Evolutionary conservation across 768 basidiomycete genomes (phyloP).

Genomic region (Clitopilus passeckerianus): DNA sequence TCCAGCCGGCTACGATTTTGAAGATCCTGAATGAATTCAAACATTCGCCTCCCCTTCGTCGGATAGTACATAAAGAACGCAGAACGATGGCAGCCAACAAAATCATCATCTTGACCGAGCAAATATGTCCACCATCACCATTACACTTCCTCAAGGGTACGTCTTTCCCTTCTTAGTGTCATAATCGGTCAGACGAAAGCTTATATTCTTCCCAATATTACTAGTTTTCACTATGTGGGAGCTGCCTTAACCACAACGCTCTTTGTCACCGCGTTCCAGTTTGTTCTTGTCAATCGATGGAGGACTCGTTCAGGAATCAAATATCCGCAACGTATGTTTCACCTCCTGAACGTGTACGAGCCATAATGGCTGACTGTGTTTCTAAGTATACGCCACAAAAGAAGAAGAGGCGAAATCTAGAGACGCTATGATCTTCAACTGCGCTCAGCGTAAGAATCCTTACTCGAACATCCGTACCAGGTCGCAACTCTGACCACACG

Average conservation of each 20-base stretch:
- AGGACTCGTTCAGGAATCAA: constrained; percentile 50
- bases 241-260: constrained; percentile 49
- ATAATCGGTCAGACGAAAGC: not conserved
- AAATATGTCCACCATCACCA: not conserved
- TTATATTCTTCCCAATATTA: not conserved
- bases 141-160: not conserved
- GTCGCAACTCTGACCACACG: not conserved
- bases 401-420: not conserved
- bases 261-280: constrained; percentile 49
- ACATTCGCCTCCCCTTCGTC: no score
- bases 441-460: constrained; percentile 5
- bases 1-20: not conserved
- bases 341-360: no score
- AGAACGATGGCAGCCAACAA: not conserved
- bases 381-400: not conserved
- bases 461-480: not conserved
- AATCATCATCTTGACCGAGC: not conserved
- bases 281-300: constrained; percentile 26
- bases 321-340: constrained; percentile 17
- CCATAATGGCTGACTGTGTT: not conserved
- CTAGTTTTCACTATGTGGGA: constrained; percentile 53
- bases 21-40: not conserved
- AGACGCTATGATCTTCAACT: not conserved
- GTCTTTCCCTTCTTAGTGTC: not conserved
- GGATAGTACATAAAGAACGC: not conserved